Base-by-base conservation (phyloP, 2,329 filamentous ascomycete species). In the Xylaria sp. region DNA sequence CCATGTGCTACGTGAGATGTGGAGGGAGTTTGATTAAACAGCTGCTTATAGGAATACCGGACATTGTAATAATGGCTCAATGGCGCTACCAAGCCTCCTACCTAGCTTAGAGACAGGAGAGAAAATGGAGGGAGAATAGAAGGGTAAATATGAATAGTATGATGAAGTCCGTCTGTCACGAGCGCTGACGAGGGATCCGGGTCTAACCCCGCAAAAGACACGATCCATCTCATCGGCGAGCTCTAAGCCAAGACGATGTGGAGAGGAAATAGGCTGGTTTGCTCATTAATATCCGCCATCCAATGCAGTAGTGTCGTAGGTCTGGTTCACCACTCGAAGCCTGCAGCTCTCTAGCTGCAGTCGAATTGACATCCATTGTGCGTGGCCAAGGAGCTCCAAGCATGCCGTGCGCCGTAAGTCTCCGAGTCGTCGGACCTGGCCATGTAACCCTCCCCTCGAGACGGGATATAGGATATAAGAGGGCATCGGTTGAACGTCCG, bases 221-320 rank as follows among this genome's bases (percentile, higher is more conserved):
- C n/a, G n/a, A 19, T 23, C 40, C 40, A 43, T 12, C 40, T 21
- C 9, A 21, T 19, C 2, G 9, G 4, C n/a, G n/a, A n/a, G n/a
- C 47, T 59, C 38, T 42, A 31, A 11, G 28, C n/a, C 25, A 40
- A 37, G 15, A 35, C 4, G 33, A 31, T 37, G 47, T 6, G 47
- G 47, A 23, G 47, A 51, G 49, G 37, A 23, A 51, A n/a, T n/a
- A n/a, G n/a, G n/a, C n/a, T n/a, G n/a, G n/a, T 33, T 50, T 37
- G 47, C 47, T 50, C 17, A 9, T 9, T 11, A 50, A 15, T 12
- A 19, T 50, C 11, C 19, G 7, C 43, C 14, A 7, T 38, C n/a
- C 8, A 17, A 38, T 25, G 49, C 33, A 38, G 12, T 25, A 38
- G 15, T 25, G 23, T 15, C 25, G 23, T 37, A 37, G 19, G 23